Evolutionary conservation across 768 basidiomycete genomes (phyloP).

Genomic region (Mycena alexandri): DNA sequence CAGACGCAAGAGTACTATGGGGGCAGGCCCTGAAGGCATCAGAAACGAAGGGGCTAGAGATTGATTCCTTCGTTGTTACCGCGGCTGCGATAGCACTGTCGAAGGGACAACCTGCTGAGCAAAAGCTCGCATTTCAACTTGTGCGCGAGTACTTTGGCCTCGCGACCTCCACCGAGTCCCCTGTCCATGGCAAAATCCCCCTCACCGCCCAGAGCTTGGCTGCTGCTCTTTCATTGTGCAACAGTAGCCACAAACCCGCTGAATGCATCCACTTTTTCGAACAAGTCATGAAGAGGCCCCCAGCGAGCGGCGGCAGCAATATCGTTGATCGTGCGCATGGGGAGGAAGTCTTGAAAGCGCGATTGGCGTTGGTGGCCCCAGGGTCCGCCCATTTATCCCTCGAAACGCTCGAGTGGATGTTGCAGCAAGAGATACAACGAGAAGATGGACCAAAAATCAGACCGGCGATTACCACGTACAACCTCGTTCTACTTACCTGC

Average conservation of each 20-base stretch:
- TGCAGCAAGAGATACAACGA: constrained; percentile 63
- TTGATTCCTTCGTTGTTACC: constrained; percentile 68
- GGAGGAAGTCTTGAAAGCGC: constrained; percentile 72
- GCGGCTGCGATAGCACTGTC: constrained; percentile 68
- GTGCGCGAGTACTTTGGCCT: constrained; percentile 74
- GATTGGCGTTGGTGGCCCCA: constrained; percentile 55
- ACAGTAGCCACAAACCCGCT: constrained; percentile 58
- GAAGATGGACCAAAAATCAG: constrained; percentile 61
- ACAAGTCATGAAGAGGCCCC: constrained; percentile 66
- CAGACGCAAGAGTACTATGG: constrained; percentile 83
- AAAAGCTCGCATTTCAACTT: constrained; percentile 76
- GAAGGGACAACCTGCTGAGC: constrained; percentile 69
- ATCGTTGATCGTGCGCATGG: constrained; percentile 68
- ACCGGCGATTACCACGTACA: constrained; percentile 66
- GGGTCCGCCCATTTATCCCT: constrained; percentile 63
- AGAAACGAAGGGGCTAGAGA: constrained; percentile 58
- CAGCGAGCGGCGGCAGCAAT: constrained; percentile 49
- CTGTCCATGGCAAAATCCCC: constrained; percentile 52
- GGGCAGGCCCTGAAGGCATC: constrained; percentile 68
- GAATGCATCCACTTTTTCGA: constrained; percentile 69
- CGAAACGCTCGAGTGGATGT: constrained; percentile 77
- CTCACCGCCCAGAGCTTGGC: constrained; percentile 64
- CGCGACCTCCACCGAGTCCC: constrained; percentile 56
- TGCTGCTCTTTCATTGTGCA: constrained; percentile 69
- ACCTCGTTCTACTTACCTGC: constrained; percentile 73